Conservation (phyloP, 345 rosid genomes). For the Microcos paniculata region DNA sequence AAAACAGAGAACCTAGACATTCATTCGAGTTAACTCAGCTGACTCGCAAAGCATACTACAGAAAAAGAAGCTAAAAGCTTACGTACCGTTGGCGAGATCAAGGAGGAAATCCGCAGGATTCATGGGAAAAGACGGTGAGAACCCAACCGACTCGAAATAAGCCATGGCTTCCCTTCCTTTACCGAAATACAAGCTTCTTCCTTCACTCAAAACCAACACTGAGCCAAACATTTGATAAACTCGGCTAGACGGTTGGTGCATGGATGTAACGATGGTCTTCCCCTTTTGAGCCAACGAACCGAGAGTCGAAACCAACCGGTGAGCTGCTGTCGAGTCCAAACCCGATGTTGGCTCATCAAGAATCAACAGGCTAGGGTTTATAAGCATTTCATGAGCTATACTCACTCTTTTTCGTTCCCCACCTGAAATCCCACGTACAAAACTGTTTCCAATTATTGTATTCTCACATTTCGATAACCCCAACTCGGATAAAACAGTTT, state of each 20-base stretch:
- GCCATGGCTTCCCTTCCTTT: constrained; percentile 63
- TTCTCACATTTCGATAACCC: constrained; percentile 79
- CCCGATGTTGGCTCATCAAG: constrained; percentile 97
- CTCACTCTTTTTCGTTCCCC: constrained; percentile 89
- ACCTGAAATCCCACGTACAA: constrained; percentile 80
- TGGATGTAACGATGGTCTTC: constrained; percentile 71
- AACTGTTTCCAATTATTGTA: constrained; percentile 80
- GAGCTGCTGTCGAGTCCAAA: constrained; percentile 86
- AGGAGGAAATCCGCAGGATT: constrained; percentile 98
- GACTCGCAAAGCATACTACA: neutral
- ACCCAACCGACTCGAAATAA: constrained; percentile 77
- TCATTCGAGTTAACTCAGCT: constrained; percentile 13
- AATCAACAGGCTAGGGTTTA: constrained; percentile 75
- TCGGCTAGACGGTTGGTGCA: constrained; percentile 93
- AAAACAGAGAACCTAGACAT: neutral
- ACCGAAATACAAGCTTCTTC: constrained; percentile 76
- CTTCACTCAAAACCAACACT: constrained; percentile 78
- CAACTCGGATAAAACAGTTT: constrained; percentile 67
- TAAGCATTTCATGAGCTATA: constrained; percentile 84
- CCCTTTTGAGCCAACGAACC: constrained; percentile 62
- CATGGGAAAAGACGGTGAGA: constrained; percentile 87
- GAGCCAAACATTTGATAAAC: constrained; percentile 78
- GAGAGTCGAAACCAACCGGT: constrained; percentile 65
- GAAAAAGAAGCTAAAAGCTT: neutral
- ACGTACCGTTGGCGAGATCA: constrained; percentile 97